Base-by-base conservation (phyloP, 1,284 basidiomycete species). In the Tausonia pullulans region DNA sequence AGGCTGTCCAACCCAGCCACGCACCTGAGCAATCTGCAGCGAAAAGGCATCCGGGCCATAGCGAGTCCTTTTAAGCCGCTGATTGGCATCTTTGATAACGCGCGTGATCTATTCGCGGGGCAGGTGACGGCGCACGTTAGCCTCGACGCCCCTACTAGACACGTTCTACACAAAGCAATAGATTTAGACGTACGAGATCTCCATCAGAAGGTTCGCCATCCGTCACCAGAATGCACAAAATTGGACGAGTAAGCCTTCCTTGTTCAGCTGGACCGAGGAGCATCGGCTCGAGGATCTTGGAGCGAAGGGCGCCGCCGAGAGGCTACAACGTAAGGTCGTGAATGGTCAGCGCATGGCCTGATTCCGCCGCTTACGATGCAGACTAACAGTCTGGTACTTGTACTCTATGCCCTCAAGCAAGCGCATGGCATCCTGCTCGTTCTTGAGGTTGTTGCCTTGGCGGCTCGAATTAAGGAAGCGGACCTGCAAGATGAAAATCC, bases 381-480 rank as follows among this genome's bases (percentile, higher is more conserved):
- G 27, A 27, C 27, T 27, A 27, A 27, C 27, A 27, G 66, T 67
- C 48, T 71, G 57, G 41, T 76, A 78, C 27, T 74, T 75, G 74
- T 78, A 80, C 69, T 78, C 76, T 71, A 80, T 72, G 60, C 77
- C 73, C 10, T 70, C 56, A 45, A 80, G 67, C 27, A 80, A 73
- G 60, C 75, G 70, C 48, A 73, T 68, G 14, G 77, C 78, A 41
- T 72, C 70, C 51, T 69, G 69, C 68, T 79, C 79, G 50, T 70
- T 73, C 45, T 70, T 72, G 68, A 80, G 27, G 67, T 74, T 73
- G 73, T 79, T 76, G 50, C 78, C 79, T 64, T 78, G 74, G 46
- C 75, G 64, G 51, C 71, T 70, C 54, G 72, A 74, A 73, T 79
- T 79, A 72, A 79, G 76, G 74, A 80, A 79, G 63, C 77, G 70